Conservation (phyloP, 495 filamentous ascomycete species). For the Jackrogersella minutella region DNA sequence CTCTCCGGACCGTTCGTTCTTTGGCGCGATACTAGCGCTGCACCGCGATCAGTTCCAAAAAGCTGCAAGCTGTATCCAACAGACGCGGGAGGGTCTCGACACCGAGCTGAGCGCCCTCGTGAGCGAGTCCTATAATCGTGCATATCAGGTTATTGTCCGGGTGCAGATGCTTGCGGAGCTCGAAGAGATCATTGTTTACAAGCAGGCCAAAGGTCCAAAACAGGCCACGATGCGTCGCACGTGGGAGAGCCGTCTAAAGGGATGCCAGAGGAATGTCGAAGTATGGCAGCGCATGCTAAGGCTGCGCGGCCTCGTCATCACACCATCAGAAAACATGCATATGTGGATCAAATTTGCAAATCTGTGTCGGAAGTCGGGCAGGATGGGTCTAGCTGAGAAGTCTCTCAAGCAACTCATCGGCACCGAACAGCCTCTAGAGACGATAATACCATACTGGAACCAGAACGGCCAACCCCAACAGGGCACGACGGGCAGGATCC, state of each 20-base stretch:
- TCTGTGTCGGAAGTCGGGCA: conserved; percentile 92
- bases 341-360: conserved; percentile 99
- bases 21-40: conserved; percentile 91
- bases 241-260: conserved; percentile 93
- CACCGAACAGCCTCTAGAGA: conserved; percentile 69
- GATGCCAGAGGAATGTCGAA: conserved; percentile 96
- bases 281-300: conserved; percentile 99
- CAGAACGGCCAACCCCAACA: conserved; percentile 54
- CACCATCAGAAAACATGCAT: conserved; percentile 89
- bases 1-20: conserved; percentile 95
- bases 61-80: conserved; percentile 83
- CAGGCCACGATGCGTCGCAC: conserved; percentile 89
- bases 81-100: conserved; percentile 90
- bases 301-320: conserved; percentile 89
- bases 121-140: conserved; percentile 94
- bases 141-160: conserved; percentile 93
- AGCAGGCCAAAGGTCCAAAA: conserved; percentile 88
- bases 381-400: conserved; percentile 95
- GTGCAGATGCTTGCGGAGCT: conserved; percentile 99
- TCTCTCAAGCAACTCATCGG: conserved; percentile 78
- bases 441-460: conserved; percentile 63
- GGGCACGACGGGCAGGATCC: conserved; percentile 55
- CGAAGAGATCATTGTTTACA: conserved; percentile 97
- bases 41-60: conserved; percentile 95
- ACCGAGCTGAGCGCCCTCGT: conserved; percentile 93